A percentile compares a stretch with the other conserved stretches of the same genome.
phyloP scores from a whole-genome alignment of 2,329 filamentous ascomycete genomes.

The Lasiodiplodia sp. region DNA sequence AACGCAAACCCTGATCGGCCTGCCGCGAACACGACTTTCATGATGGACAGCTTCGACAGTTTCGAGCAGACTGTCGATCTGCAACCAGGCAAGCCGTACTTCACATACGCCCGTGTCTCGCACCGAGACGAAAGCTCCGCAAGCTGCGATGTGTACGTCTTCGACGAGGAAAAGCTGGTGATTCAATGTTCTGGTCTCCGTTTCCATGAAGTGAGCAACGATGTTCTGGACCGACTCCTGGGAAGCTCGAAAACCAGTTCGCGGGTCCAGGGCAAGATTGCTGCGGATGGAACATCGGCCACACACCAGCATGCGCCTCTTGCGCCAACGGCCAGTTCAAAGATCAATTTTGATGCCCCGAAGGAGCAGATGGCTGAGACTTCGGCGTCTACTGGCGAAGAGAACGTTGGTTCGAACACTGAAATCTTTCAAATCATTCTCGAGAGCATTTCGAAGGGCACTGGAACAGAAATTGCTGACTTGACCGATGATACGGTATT shows the following conservation, averaged over 20 bases:
- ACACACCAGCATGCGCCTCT: fast-evolving
- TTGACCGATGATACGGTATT: constrained; percentile 59
- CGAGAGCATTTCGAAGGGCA: too few relatives aligned
- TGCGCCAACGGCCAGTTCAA: too few relatives aligned
- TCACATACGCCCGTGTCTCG: constrained; percentile 69
- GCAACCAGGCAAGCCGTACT: constrained; percentile 61
- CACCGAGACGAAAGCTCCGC: constrained; percentile 62
- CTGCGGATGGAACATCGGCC: too few relatives aligned
- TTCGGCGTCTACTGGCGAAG: too few relatives aligned
- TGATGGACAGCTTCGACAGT: constrained; percentile 68
- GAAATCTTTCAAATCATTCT: too few relatives aligned
- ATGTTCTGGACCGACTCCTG: constrained; percentile 70
- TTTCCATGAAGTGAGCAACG: constrained; percentile 72
- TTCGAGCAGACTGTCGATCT: constrained; percentile 64
- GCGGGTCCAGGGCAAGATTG: constrained; percentile 59
- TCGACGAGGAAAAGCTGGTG: constrained; percentile 65
- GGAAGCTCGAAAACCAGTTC: constrained; percentile 49
- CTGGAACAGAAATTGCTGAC: too few relatives aligned
- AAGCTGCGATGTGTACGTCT: constrained; percentile 67
- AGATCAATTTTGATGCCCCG: too few relatives aligned
- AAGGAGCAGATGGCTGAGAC: too few relatives aligned
- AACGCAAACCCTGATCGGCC: constrained; percentile 66
- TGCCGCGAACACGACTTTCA: constrained; percentile 66
- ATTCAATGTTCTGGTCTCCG: constrained; percentile 68
- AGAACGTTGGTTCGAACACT: too few relatives aligned